Percentiles rank a stretch among this genome's conserved stretches.
phyloP scores from a whole-genome alignment of 768 basidiomycete genomes.

The Leccinum variicolor region DNA sequence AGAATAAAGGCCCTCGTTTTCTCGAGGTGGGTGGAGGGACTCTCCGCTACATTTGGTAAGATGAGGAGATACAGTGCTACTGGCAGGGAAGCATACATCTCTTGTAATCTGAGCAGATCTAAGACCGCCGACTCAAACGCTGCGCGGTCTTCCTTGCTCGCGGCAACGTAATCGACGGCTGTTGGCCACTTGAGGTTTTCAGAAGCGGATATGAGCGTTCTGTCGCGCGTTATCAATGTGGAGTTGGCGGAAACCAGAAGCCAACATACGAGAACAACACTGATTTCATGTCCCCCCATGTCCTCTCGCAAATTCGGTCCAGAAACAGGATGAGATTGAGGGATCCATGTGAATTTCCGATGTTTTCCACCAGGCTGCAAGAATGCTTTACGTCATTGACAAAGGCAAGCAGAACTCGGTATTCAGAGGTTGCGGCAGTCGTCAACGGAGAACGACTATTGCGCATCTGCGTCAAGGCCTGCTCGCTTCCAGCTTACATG shows the following conservation, averaged over 20 bases:
- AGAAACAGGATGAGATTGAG: constrained; percentile 65
- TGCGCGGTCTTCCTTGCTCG: constrained; percentile 47
- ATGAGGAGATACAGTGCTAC: background rate
- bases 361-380: constrained; percentile 45
- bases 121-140: constrained; percentile 75
- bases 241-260: background rate
- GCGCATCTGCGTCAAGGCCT: constrained; percentile 52
- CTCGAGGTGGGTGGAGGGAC: constrained; percentile 35
- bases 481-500: constrained; percentile 43
- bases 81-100: constrained; percentile 52
- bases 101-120: constrained; percentile 76
- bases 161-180: constrained; percentile 59
- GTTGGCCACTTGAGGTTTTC: constrained; percentile 87
- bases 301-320: constrained; percentile 56
- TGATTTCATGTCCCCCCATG: constrained; percentile 76
- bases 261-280: constrained; percentile 56
- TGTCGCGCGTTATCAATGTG: constrained; percentile 27
- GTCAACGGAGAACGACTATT: constrained; percentile 39
- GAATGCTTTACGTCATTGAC: constrained; percentile 45
- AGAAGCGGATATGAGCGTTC: constrained; percentile 58
- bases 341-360: constrained; percentile 41
- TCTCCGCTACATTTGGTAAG: constrained; percentile 45
- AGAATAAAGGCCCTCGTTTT: constrained; percentile 66
- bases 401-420: constrained; percentile 60
- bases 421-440: constrained; percentile 48